phyloP scores from a whole-genome alignment of 139 green algal species.

The Micractinium conductrix region DNA sequence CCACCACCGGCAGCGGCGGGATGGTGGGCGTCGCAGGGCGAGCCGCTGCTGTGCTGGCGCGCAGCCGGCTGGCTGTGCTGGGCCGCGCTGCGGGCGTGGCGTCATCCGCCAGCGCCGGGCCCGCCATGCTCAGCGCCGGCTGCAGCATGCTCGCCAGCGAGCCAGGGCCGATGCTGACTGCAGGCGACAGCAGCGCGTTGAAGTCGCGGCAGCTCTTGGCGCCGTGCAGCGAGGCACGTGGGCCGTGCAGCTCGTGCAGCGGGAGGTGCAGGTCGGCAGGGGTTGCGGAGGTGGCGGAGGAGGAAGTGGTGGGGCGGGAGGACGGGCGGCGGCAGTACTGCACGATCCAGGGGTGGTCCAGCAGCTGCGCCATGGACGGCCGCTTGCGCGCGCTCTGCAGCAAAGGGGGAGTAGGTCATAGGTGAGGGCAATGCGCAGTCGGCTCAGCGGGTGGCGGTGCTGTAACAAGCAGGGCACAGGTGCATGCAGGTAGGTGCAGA shows the following conservation, averaged over 20 bases:
- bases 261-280: not conserved
- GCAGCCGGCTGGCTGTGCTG: too few species aligned
- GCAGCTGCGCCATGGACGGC: constrained; percentile 41
- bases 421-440: too few species aligned
- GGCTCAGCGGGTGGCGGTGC: too few species aligned
- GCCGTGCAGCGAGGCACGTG: constrained; percentile 28
- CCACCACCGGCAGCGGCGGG: too few species aligned
- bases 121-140: constrained; percentile 3
- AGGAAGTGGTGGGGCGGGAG: not conserved
- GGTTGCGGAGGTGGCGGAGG: not conserved
- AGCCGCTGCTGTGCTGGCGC: too few species aligned
- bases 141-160: not conserved
- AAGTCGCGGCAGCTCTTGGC: constrained; percentile 33
- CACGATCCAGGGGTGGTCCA: constrained; percentile 50
- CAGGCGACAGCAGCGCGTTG: not conserved
- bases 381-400: constrained; percentile 44
- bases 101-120: not conserved
- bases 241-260: not conserved
- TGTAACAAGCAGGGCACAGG: not conserved
- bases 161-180: not conserved
- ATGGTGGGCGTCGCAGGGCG: too few species aligned
- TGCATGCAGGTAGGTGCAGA: not conserved
- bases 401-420: too few species aligned
- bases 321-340: not conserved
- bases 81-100: not conserved